A percentile compares a stretch with the other conserved stretches of the same genome.
Evolutionary conservation across 2,329 filamentous ascomycete genomes (phyloP).

Genomic region (Diaporthe vexans): DNA sequence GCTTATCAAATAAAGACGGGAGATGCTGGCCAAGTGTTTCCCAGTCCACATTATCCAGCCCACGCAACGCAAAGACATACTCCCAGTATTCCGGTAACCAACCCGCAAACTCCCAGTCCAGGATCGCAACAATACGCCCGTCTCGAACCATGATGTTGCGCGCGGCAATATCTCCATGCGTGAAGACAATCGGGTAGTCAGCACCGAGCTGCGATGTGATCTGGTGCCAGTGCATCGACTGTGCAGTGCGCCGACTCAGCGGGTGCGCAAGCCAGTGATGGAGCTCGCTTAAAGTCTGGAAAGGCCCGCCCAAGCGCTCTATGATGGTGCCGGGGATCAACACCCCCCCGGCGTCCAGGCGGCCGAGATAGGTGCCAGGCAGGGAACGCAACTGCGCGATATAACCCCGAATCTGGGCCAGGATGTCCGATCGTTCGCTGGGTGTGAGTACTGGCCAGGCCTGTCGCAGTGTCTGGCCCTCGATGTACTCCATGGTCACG

Average conservation of each 20-base stretch:
- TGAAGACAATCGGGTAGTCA: constrained; percentile 41
- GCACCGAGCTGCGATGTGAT: constrained; percentile 7
- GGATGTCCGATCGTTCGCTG: background rate
- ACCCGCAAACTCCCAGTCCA: constrained; percentile 35
- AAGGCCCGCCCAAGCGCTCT: background rate
- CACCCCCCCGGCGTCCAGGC: background rate
- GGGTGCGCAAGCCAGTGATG: background rate
- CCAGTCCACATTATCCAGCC: constrained; percentile 14
- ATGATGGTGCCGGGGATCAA: background rate
- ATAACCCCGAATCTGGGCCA: background rate
- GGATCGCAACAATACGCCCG: constrained; percentile 21
- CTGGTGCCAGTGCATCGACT: background rate
- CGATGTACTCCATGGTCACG: background rate
- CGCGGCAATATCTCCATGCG: constrained; percentile 27
- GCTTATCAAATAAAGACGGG: background rate
- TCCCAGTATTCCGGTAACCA: constrained; percentile 37
- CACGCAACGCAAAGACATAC: background rate
- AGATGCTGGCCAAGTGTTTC: constrained; percentile 4
- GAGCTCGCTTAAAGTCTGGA: background rate
- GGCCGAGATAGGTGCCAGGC: background rate
- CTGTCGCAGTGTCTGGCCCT: background rate
- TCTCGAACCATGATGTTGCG: constrained; percentile 28
- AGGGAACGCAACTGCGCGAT: constrained; percentile 2
- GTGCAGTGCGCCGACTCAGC: background rate
- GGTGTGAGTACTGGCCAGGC: constrained; percentile 2